These are phyloP conservation scores for Aspergillus fijiensis DNA, from an alignment of 2,329 filamentous ascomycete genomes.

Conservation along the genomic window DNA sequence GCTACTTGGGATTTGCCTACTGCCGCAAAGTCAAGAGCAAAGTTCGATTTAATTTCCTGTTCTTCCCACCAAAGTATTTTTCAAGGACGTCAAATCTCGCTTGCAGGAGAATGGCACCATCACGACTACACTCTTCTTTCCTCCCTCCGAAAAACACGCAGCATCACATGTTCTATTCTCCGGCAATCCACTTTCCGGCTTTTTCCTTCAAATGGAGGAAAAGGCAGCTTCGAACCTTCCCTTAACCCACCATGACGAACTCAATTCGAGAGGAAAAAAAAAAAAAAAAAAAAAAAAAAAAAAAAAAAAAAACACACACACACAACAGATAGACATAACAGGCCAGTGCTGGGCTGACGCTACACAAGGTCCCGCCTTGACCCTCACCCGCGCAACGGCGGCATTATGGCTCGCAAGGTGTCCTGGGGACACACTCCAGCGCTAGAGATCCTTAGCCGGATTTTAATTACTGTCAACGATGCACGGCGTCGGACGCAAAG, in stretches of 20 bases:
- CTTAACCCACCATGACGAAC: not conserved
- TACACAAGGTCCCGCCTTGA: slow-evolving; percentile 7
- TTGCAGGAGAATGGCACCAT: not conserved
- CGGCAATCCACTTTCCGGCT: not conserved
- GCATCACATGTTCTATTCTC: slow-evolving; percentile 5
- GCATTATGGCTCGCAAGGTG: not conserved
- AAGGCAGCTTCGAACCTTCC: not conserved
- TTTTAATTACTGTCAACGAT: not conserved
- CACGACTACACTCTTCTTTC: not conserved
- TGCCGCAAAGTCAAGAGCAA: not conserved
- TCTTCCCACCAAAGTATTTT: not conserved
- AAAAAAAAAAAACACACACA: not conserved
- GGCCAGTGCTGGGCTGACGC: not conserved
- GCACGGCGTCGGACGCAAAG: slow-evolving; percentile 14
- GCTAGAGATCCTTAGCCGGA: slow-evolving; percentile 2
- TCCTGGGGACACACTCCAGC: not conserved
- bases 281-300: not conserved
- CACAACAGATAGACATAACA: too few species aligned
- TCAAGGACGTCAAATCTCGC: not conserved
- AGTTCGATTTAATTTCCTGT: not conserved
- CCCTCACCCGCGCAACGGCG: not conserved
- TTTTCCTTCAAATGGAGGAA: not conserved
- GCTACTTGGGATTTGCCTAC: slow-evolving; percentile 2
- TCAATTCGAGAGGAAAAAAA: not conserved
- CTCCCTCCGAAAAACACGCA: not conserved